Evolutionary conservation across 73 alveolate species (phyloP).

Genomic region (Paramecium primaurelia): DNA sequence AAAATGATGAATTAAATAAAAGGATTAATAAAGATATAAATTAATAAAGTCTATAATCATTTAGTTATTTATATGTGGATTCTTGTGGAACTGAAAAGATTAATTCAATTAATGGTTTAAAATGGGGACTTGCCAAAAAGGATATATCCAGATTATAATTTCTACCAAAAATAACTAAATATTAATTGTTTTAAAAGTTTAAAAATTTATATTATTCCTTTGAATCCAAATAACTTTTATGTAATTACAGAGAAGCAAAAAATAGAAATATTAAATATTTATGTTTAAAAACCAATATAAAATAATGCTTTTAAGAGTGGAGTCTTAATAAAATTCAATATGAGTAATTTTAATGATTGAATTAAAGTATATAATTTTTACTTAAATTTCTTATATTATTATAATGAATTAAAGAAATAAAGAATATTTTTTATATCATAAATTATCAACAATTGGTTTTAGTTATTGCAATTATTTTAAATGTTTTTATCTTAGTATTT

Average conservation of each 20-base stretch:
- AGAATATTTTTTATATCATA: background rate
- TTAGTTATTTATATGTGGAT: background rate
- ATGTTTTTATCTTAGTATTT: background rate
- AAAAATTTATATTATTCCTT: background rate
- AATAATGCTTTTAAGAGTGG: slow-evolving; percentile 19
- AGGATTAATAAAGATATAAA: background rate
- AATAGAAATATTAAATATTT: background rate
- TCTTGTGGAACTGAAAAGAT: background rate
- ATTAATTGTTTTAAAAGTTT: background rate
- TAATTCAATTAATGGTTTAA: slow-evolving; percentile 23
- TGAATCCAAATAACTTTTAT: background rate
- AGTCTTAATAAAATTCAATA: background rate
- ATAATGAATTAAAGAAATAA: background rate
- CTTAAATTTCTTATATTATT: background rate
- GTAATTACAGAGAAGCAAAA: background rate
- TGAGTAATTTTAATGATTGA: background rate
- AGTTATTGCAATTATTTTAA: background rate
- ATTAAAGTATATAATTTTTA: background rate
- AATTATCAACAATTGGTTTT: background rate
- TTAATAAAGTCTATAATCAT: background rate
- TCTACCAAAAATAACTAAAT: background rate
- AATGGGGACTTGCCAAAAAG: background rate
- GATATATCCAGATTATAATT: background rate
- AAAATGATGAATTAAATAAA: background rate
- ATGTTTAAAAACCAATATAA: background rate